Evolutionary conservation across 768 basidiomycete genomes (phyloP), one percentile per base, ranked within the genome.

Genomic region (Kwoniella europaea): DNA sequence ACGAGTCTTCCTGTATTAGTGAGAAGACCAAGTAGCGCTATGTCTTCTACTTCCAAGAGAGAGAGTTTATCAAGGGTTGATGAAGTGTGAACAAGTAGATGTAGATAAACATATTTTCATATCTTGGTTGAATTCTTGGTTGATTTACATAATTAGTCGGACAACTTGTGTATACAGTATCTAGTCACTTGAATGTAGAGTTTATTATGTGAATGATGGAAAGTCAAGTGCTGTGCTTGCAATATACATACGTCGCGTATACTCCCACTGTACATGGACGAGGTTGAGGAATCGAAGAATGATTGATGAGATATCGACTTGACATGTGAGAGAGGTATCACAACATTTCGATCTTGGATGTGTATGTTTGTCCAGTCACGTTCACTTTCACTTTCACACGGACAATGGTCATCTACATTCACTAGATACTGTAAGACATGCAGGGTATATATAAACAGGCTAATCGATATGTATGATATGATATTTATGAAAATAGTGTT

Each of bases 1-100:
- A 66, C 68, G 22, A 73, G 68, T 60, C 46, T 73, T 13, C 72
- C 72, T 42, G 69, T 73, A 4, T 50, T 73, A 50, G 52, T 61
- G 12, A 64, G 68, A 56, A 10, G 24, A 41, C 53, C 58, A 5
- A 68, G 70, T 43, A 54, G 59, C 41, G 59, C 44, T 4, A 20
- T 44, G 20, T 43, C 35, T 61, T 7, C 12, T 27, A n/a, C 22
- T 59, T 35, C 35, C 35, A 59, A 24, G n/a, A 42, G 59, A 44
- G 59, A 61, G 20, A 61, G 59, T 43, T 61, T 61, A 43, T 61
- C 59, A 15, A 61, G 59, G 9, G 59, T 61, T 15, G 59, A 61
- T 61, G 59, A 61, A 22, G 42, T 61, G 35, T 61, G 41, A 35
- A 16, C 7, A 50, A 4, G 13, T 15, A 13, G 46, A 50, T 50